These are phyloP conservation scores for Hyphopichia fennica DNA, from an alignment of 1,139 yeast genomes.

Conservation along the genomic window DNA sequence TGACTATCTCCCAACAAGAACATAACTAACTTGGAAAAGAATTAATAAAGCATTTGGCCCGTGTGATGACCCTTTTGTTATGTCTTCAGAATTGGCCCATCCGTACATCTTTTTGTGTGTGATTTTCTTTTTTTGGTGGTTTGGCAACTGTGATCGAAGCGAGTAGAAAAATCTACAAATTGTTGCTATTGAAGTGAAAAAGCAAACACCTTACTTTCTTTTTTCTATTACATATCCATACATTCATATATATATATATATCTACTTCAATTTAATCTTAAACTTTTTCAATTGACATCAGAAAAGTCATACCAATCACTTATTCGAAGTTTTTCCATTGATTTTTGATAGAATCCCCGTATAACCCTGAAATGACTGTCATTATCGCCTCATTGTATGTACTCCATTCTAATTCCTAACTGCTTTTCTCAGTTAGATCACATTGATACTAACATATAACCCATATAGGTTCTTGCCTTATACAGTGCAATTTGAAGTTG, in stretches of 20 bases:
- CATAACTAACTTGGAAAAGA: too few relatives aligned
- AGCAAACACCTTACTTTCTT: background rate
- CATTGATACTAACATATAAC: conserved; percentile 17
- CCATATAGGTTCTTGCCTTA: conserved; percentile 60
- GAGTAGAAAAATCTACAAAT: background rate
- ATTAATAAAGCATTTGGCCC: too few relatives aligned
- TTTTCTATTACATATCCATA: background rate
- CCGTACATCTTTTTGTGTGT: background rate
- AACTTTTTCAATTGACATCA: too few relatives aligned
- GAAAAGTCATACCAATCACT: too few relatives aligned
- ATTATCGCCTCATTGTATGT: conserved; percentile 65
- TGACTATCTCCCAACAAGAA: conserved; percentile 51
- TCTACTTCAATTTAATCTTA: background rate
- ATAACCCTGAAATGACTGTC: conserved; percentile 46
- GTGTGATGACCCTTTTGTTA: too few relatives aligned
- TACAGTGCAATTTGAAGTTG: conserved; percentile 68
- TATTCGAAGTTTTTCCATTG: too few relatives aligned
- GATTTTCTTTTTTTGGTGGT: background rate
- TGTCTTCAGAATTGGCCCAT: too few relatives aligned
- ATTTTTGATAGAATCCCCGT: background rate
- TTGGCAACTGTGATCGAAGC: background rate
- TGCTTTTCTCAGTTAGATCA: too few relatives aligned
- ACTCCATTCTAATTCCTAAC: too few relatives aligned
- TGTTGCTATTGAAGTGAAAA: background rate
- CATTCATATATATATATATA: background rate